phyloP scores from a whole-genome alignment of 1,139 yeast genomes.

The Pichia sp. region DNA sequence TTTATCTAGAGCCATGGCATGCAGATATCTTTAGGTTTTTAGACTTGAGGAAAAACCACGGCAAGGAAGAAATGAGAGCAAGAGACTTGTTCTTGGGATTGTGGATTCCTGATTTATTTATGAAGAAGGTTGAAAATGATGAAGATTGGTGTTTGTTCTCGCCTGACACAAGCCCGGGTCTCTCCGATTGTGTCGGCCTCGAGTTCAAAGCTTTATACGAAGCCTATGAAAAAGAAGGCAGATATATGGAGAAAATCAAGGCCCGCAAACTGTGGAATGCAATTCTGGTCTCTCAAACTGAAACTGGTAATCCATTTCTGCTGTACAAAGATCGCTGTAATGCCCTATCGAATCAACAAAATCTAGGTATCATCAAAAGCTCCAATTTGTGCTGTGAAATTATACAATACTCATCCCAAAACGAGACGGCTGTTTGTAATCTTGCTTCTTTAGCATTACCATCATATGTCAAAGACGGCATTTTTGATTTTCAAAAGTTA shows the following conservation, averaged over 20 bases:
- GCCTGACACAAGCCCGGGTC: conserved; percentile 45
- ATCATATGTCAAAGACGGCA: conserved; percentile 33
- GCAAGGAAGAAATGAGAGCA: conserved; percentile 48
- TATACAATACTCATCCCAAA: conserved; percentile 45
- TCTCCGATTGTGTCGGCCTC: conserved; percentile 41
- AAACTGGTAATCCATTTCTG: conserved; percentile 54
- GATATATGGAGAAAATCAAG: conserved; percentile 31
- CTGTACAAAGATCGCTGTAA: conserved; percentile 52
- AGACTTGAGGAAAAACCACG: conserved; percentile 47
- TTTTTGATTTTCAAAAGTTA: conserved; percentile 39
- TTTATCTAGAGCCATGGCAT: conserved; percentile 58
- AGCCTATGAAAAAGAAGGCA: conserved; percentile 37
- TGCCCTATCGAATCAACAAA: conserved; percentile 43
- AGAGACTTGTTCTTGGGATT: conserved; percentile 50
- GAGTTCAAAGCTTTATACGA: conserved; percentile 39
- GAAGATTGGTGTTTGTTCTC: conserved; percentile 48
- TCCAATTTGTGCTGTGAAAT: conserved; percentile 54
- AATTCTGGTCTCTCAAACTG: conserved; percentile 48
- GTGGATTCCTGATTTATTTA: conserved; percentile 54
- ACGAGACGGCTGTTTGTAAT: conserved; percentile 52
- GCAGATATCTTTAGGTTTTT: conserved; percentile 45
- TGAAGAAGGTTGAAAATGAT: conserved; percentile 43
- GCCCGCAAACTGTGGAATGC: conserved; percentile 51
- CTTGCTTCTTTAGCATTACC: conserved; percentile 48
- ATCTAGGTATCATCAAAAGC: conserved; percentile 47